Conservation (phyloP, 2,329 filamentous ascomycete species). For the Aspergillus sp. region DNA sequence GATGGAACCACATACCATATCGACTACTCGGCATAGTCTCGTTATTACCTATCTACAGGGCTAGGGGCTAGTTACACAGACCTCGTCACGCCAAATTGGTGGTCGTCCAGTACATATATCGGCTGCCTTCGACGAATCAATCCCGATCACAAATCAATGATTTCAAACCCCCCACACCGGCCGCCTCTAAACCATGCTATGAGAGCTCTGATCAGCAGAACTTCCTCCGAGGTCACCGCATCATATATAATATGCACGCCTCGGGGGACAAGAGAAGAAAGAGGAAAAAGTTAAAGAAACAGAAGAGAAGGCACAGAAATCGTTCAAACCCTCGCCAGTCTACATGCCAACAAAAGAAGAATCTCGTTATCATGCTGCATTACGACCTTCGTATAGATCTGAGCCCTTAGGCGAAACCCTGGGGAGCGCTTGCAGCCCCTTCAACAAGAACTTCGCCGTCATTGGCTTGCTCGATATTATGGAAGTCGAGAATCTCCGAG, state of each 20-base stretch:
- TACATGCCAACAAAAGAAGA: constrained; percentile 18
- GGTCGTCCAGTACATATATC: too few relatives aligned
- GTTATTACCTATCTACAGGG: too few relatives aligned
- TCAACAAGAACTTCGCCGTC: constrained; percentile 32
- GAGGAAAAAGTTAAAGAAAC: constrained; percentile 11
- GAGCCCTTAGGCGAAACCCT: constrained; percentile 25
- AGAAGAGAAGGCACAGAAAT: constrained; percentile 10
- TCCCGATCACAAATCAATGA: background rate
- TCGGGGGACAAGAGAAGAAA: constrained; percentile 15
- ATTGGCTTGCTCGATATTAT: constrained; percentile 71
- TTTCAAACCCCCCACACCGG: constrained; percentile 12
- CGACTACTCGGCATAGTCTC: too few relatives aligned
- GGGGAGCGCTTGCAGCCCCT: constrained; percentile 21
- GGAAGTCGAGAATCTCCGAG: constrained; percentile 97
- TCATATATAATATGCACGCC: constrained; percentile 16
- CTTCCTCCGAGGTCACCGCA: constrained; percentile 2
- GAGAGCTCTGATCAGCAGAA: constrained; percentile 4
- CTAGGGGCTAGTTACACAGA: too few relatives aligned
- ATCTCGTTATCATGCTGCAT: constrained; percentile 19
- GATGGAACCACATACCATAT: background rate
- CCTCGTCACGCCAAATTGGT: too few relatives aligned
- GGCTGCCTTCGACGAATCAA: background rate
- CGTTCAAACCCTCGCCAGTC: constrained; percentile 19
- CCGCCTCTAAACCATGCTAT: constrained; percentile 13
- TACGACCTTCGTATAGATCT: constrained; percentile 12